Conservation (phyloP, 495 filamentous ascomycete genomes). For the Hamigera avellanea region DNA sequence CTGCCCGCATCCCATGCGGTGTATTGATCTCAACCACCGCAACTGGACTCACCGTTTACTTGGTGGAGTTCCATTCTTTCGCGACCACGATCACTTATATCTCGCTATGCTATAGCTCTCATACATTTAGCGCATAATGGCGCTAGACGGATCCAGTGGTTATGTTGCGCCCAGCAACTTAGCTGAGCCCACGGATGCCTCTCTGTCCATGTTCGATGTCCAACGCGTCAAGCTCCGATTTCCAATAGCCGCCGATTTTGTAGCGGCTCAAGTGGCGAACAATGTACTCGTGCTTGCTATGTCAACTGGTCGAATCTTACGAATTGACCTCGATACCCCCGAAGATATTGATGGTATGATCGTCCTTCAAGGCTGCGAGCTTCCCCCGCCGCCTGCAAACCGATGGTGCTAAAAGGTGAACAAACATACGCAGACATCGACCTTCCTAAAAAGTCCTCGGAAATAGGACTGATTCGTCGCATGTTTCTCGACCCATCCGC, state of each 20-base stretch:
- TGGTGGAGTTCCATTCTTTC: no score
- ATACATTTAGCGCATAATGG: constrained; percentile 35
- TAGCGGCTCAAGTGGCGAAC: constrained; percentile 91
- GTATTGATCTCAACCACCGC: neutral
- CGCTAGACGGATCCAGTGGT: constrained; percentile 39
- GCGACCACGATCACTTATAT: neutral
- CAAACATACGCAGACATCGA: constrained; percentile 63
- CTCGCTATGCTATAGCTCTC: constrained; percentile 25
- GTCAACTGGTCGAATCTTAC: constrained; percentile 75
- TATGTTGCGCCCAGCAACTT: constrained; percentile 43
- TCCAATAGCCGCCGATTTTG: constrained; percentile 83
- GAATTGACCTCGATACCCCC: constrained; percentile 87
- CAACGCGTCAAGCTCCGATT: constrained; percentile 86
- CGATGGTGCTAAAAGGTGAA: constrained; percentile 4
- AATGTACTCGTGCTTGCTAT: constrained; percentile 89
- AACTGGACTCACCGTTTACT: neutral
- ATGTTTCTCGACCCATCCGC: constrained; percentile 97
- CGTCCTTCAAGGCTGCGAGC: neutral
- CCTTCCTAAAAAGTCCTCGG: constrained; percentile 83
- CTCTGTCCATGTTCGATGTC: constrained; percentile 85
- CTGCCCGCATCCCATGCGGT: no score
- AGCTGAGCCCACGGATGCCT: constrained; percentile 47
- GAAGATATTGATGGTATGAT: constrained; percentile 84
- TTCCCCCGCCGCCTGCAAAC: neutral
- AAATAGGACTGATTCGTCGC: constrained; percentile 80